Conservation (phyloP, 2,329 filamentous ascomycete species). For the Boeremia lycopersici region DNA sequence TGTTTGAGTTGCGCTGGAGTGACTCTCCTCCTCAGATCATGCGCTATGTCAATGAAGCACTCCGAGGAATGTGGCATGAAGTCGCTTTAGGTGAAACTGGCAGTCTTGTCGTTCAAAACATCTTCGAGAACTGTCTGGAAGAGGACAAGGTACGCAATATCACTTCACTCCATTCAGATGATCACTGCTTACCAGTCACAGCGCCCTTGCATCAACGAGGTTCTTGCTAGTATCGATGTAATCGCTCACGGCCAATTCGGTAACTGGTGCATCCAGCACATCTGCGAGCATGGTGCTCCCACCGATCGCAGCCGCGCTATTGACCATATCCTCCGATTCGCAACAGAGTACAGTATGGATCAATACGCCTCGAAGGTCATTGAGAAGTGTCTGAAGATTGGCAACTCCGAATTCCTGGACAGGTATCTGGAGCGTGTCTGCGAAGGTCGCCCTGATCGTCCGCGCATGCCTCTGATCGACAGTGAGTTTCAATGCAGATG, state of each 20-base stretch:
- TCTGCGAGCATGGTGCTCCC: slow-evolving; percentile 93
- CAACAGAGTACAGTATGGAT: slow-evolving; percentile 97
- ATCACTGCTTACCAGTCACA: slow-evolving; percentile 45
- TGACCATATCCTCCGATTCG: slow-evolving; percentile 92
- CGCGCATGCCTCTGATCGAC: slow-evolving; percentile 95
- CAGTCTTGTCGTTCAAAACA: slow-evolving; percentile 97
- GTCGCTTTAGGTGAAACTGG: slow-evolving; percentile 96
- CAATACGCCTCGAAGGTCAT: slow-evolving; percentile 99
- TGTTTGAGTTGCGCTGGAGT: slow-evolving; percentile 96
- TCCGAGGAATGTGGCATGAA: slow-evolving; percentile 98
- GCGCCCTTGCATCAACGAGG: slow-evolving; percentile 97
- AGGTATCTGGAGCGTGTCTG: slow-evolving; percentile 94
- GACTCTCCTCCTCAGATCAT: slow-evolving; percentile 96
- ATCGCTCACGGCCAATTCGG: slow-evolving; percentile 98
- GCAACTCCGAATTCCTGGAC: slow-evolving; percentile 84
- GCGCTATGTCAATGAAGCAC: slow-evolving; percentile 95
- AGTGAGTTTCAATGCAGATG: slow-evolving; percentile 57
- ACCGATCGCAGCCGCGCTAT: slow-evolving; percentile 91
- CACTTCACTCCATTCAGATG: not conserved
- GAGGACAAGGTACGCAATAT: slow-evolving; percentile 80
- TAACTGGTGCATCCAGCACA: slow-evolving; percentile 99
- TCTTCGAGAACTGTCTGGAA: slow-evolving; percentile 98
- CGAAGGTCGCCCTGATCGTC: slow-evolving; percentile 86
- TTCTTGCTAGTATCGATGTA: slow-evolving; percentile 91
- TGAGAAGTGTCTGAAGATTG: slow-evolving; percentile 98